Percentiles rank a stretch among this genome's conserved stretches.
phyloP scores from a whole-genome alignment of 139 green algal genomes.

The Tetraselmis chui region DNA sequence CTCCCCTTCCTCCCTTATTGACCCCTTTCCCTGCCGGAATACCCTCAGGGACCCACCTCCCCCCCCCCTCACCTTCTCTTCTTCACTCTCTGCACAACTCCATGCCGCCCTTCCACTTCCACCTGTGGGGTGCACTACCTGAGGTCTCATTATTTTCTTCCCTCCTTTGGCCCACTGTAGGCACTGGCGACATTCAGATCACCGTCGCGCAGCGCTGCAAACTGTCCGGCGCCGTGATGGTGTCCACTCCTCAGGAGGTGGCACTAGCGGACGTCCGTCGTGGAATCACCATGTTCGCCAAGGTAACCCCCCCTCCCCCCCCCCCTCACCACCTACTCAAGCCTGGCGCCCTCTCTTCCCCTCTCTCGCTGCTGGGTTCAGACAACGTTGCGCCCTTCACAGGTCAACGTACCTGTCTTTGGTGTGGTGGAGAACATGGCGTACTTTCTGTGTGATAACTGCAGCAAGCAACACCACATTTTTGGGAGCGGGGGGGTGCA shows the following conservation, averaged over 20 bases:
- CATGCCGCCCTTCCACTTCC: neutral
- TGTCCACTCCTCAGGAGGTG: conserved; percentile 80
- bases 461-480: conserved; percentile 63
- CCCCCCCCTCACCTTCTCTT: too few relatives aligned
- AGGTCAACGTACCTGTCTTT: conserved; percentile 66
- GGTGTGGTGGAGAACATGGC: conserved; percentile 90
- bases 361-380: conserved; percentile 7
- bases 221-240: conserved; percentile 75
- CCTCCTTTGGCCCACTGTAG: conserved; percentile 7
- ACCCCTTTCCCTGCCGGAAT: too few relatives aligned
- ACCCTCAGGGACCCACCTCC: neutral
- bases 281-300: conserved; percentile 76
- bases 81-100: neutral
- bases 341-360: neutral
- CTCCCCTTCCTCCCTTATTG: conserved; percentile 14
- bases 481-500: conserved; percentile 77
- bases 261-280: conserved; percentile 57
- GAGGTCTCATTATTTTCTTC: too few relatives aligned
- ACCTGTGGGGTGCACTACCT: too few relatives aligned
- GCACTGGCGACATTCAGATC: conserved; percentile 67
- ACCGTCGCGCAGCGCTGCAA: conserved; percentile 67
- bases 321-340: too few relatives aligned
- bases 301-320: conserved; percentile 9
- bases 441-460: conserved; percentile 59
- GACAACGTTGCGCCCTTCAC: conserved; percentile 25